Evolutionary conservation across 1,284 basidiomycete species (phyloP), one percentile per base, ranked within the genome.

Genomic region (Athelia psychrophila): DNA sequence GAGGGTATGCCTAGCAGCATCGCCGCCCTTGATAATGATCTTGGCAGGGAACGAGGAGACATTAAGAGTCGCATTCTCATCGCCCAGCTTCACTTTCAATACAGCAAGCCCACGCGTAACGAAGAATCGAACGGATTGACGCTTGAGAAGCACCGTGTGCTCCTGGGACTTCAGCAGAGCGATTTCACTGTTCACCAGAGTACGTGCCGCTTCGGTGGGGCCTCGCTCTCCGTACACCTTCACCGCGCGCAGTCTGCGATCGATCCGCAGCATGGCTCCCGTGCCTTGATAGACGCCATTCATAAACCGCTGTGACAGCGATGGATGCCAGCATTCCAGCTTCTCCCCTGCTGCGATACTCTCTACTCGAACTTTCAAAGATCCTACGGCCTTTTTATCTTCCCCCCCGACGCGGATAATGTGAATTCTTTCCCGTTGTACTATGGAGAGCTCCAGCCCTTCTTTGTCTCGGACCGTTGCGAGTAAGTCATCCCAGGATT

Each of bases 401-500:
- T 24, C 44, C 9, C 44, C 44, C 8, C 38, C 38, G n/a, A 42
- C 38, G 38, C 38, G 38, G 16, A 42, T 42, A n/a, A 42, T 16
- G 38, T 6, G n/a, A 9, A 42, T 16, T 22, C 20, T 42, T 8
- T 42, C 38, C 6, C 24, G 15, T 4, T 5, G n/a, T 9, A 18
- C 20, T 6, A 22, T 22, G 20, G 38, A 8, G 8, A 42, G n/a
- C n/a, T 42, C 9, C 16, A 6, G 5, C 38, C 38, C 38, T 6
- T 42, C 58, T 30, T 61, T 64, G 33, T 70, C 72, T 30, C 65
- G 67, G 49, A 67, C 68, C 2, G 61, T 56, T 16, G 64, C 60
- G 0, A 62, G 56, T 19, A 83, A 61, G 3, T 68, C 61, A 32
- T 75, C 66, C 82, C 81, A 83, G 27, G 69, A 66, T 1, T 52